Conservation (phyloP, 2,329 filamentous ascomycete species). For the Cadophora gregata region DNA sequence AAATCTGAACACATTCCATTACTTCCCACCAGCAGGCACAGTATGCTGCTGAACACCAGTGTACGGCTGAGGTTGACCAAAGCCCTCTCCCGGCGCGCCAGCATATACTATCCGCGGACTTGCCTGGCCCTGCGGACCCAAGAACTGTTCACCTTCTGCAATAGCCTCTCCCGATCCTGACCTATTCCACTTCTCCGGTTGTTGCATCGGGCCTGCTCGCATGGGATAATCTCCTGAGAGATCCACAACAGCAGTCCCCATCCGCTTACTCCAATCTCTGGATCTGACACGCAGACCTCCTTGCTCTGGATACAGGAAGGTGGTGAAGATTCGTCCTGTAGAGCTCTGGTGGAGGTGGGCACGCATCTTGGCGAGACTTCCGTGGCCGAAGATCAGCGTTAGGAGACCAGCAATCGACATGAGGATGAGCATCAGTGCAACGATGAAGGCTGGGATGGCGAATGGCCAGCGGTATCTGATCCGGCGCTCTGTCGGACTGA, state of each 20-base stretch:
- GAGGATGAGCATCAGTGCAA: constrained; percentile 24
- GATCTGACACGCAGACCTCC: constrained; percentile 16
- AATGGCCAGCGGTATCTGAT: constrained; percentile 43
- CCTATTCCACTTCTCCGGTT: background rate
- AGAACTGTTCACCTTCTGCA: constrained; percentile 11
- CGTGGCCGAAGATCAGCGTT: constrained; percentile 15
- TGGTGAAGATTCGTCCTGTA: constrained; percentile 30
- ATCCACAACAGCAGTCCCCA: constrained; percentile 24
- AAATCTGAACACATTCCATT: background rate
- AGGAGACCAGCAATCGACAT: constrained; percentile 28
- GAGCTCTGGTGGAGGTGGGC: constrained; percentile 24
- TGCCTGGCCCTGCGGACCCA: background rate
- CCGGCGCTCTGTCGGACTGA: constrained; percentile 40
- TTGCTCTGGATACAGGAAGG: constrained; percentile 24
- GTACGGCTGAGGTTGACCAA: constrained; percentile 1
- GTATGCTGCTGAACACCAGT: constrained; percentile 1
- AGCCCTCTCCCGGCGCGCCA: background rate
- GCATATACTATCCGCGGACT: background rate
- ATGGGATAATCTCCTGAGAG: constrained; percentile 23
- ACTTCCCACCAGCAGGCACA: constrained; percentile 1
- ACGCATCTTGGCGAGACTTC: constrained; percentile 22
- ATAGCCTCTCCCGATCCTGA: background rate
- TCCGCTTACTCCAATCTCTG: constrained; percentile 26
- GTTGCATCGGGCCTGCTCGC: background rate
- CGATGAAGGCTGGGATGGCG: constrained; percentile 29